These are phyloP conservation scores for Tetracentron sinense DNA, from an alignment of 164 flowering plant species.

Conservation along the genomic window DNA sequence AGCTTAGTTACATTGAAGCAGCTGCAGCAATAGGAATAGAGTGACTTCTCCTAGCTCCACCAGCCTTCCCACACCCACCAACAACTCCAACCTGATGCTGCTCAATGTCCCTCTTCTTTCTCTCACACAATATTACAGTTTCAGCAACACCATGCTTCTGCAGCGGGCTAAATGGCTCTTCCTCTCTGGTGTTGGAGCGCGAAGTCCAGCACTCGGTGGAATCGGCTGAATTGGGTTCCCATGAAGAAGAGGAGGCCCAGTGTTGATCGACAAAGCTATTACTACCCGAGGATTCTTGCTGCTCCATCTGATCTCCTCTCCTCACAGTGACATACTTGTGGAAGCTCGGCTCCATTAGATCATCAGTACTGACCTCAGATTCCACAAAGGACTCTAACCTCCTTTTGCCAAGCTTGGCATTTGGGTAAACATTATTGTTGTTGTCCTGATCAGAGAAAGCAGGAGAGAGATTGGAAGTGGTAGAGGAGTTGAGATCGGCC, in stretches of 20 bases:
- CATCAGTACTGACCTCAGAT: conserved; percentile 51
- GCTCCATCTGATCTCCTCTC: conserved; percentile 39
- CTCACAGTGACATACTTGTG: conserved; percentile 86
- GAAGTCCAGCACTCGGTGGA: conserved; percentile 66
- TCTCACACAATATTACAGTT: no score
- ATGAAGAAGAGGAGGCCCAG: conserved; percentile 43
- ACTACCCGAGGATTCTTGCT: conserved; percentile 81
- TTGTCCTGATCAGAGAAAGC: conserved; percentile 31
- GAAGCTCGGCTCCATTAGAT: conserved; percentile 72
- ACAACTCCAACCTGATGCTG: no score
- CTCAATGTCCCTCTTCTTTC: no score
- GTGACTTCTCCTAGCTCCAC: no score
- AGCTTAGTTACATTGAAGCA: no score
- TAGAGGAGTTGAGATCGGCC: conserved; percentile 80
- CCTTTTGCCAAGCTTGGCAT: conserved; percentile 18
- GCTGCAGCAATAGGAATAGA: no score
- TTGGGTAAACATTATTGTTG: conserved; percentile 5
- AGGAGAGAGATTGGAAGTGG: conserved; percentile 34
- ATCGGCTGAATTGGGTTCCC: conserved; percentile 83
- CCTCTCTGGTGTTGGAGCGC: conserved; percentile 21
- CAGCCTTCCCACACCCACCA: no score
- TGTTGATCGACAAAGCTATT: conserved; percentile 57
- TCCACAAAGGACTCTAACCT: conserved; percentile 39
- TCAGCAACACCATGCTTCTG: no score
- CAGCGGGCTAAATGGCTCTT: no score